These are phyloP conservation scores for Chloranthus sessilifolius DNA, from an alignment of 164 flowering plant species.

Conservation along the genomic window DNA sequence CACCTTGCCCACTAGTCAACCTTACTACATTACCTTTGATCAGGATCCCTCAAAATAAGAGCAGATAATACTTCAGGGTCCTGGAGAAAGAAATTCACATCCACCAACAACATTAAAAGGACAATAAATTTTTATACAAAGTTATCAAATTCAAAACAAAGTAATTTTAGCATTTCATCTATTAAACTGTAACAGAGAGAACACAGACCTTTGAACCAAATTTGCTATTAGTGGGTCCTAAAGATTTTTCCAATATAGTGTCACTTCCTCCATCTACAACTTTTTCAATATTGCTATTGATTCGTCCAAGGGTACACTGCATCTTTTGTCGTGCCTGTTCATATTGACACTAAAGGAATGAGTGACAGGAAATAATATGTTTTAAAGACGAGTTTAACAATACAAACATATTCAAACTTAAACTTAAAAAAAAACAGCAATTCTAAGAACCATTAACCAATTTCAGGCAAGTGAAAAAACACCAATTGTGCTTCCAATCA, in stretches of 20 bases:
- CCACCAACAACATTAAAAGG: constrained; percentile 1
- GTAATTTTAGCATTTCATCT: constrained; percentile 1
- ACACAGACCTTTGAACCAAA: constrained; percentile 20
- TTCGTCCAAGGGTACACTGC: constrained; percentile 32
- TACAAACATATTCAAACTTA: no score
- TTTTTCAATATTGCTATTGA: constrained; percentile 13
- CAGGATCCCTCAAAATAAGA: constrained; percentile 17
- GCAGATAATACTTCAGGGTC: constrained; percentile 22
- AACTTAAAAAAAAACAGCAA: no score
- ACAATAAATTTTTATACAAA: no score
- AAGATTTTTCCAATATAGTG: constrained; percentile 16
- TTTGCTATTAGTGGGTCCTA: constrained; percentile 13
- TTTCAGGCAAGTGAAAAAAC: no score
- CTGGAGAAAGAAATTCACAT: constrained; percentile 17
- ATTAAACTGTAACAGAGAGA: constrained; percentile 5
- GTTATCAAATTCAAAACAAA: neutral
- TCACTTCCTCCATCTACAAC: constrained; percentile 22
- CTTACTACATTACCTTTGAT: constrained; percentile 32
- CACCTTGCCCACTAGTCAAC: neutral
- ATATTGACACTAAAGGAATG: constrained; percentile 5
- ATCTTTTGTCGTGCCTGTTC: constrained; percentile 34
- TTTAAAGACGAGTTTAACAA: constrained; percentile 9
- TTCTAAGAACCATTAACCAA: no score
- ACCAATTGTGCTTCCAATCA: no score
- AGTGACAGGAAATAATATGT: neutral